phyloP scores from a whole-genome alignment of 352 stramenopile genomes.

The Globisporangium radiosum region DNA sequence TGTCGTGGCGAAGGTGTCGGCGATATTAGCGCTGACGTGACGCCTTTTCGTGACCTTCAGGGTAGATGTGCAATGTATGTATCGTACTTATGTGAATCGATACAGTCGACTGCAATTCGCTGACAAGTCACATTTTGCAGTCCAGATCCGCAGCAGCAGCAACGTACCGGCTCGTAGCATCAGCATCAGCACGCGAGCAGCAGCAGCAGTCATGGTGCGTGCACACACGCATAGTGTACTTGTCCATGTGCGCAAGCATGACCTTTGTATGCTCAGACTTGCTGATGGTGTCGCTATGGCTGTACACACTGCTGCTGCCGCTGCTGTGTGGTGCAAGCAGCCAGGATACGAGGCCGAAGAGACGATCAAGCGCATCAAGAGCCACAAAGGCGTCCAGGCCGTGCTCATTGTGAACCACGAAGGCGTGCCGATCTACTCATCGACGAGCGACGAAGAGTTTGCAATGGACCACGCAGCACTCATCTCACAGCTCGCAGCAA shows the following conservation, averaged over 20 bases:
- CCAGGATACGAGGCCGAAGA: conserved; percentile 91
- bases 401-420: conserved; percentile 93
- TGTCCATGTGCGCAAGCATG: too few species aligned
- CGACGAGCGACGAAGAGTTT: conserved; percentile 87
- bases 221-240: background rate
- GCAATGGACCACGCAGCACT: conserved; percentile 80
- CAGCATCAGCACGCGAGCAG: background rate
- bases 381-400: conserved; percentile 90
- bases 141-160: too few species aligned
- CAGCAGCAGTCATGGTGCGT: conserved; percentile 4
- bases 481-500: conserved; percentile 86
- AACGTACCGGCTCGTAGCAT: background rate
- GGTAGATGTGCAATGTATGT: too few species aligned
- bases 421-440: conserved; percentile 90
- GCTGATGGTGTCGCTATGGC: too few species aligned
- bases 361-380: conserved; percentile 92
- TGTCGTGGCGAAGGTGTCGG: too few species aligned
- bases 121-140: too few species aligned
- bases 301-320: background rate
- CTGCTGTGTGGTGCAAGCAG: too few species aligned
- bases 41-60: too few species aligned
- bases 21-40: too few species aligned
- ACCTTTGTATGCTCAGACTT: too few species aligned
- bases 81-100: background rate
- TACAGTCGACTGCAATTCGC: background rate